Base-by-base conservation (phyloP, 2,329 filamentous ascomycete species). In the Fusarium avenaceum region DNA sequence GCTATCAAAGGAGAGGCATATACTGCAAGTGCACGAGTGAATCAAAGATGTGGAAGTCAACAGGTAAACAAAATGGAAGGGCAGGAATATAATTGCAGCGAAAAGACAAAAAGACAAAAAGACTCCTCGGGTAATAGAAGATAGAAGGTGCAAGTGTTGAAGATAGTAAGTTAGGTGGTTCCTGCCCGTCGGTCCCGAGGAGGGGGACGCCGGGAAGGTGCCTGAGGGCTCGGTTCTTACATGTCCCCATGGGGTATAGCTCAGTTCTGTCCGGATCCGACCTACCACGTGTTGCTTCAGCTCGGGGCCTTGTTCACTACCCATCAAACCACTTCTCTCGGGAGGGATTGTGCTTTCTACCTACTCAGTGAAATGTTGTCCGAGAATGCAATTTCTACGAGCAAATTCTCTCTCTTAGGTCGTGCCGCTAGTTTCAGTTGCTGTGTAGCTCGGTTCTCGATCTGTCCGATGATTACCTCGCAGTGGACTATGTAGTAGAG, bases 171-270 rank as follows among this genome's bases (percentile, higher is more conserved):
- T 26, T 26, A 26, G 26, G 26, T 26, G 26, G 59, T 42, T 69
- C n/a, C 57, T 68, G 56, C 45, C 67, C 67, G 64, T 73, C 71
- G 71, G 71, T 67, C 71, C 71, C 71, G 71, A 72, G 46, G 57
- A 67, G 52, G 52, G 66, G 46, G 66, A 49, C 38, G 14, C 32
- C 33, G 53, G 46, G 66, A 49, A 43, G 13, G 35, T 38, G 53
- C 61, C 39, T 45, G 22, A 50, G 22, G n/a, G 42, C 50, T 30
- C 28, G 28, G 28, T 30, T 13, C 11, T 11, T 30, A 30, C 28
- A 30, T 30, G 10, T 67, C 71, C 56, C 57, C 65, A 66, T 47
- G 14, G 15, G 48, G 73, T 17, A 53, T 75, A 73, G 73, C 62
- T 54, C 7, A 24, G n/a, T 54, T 46, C 33, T 46, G 42, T 38